These are phyloP conservation scores for Starmerella asiatica DNA, from an alignment of 805 yeast species.

Conservation along the genomic window DNA sequence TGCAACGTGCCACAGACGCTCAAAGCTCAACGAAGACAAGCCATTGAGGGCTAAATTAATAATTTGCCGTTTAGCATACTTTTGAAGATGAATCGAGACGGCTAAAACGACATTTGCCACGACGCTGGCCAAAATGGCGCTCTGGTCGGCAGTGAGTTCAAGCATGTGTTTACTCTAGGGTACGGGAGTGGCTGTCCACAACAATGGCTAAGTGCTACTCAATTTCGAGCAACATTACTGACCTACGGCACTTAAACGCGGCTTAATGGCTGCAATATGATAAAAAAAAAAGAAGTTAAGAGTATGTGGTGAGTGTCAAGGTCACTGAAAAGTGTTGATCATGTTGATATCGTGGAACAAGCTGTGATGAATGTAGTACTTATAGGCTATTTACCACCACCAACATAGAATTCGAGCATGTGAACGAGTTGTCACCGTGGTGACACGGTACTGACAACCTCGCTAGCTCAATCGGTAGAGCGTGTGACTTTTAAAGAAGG, in stretches of 20 bases:
- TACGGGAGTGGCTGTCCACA: background rate
- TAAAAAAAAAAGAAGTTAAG: no score
- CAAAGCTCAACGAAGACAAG: constrained; percentile 13
- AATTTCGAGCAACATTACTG: no score
- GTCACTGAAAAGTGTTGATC: no score
- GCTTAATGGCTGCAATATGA: no score
- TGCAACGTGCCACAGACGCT: constrained; percentile 33
- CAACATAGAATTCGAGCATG: no score
- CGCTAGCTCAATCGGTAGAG: constrained; percentile 22
- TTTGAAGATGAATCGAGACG: constrained; percentile 32
- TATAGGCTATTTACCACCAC: no score
- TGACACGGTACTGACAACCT: constrained; percentile 4
- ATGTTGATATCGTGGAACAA: no score
- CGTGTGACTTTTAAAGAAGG: constrained; percentile 19
- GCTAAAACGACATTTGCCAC: constrained; percentile 30
- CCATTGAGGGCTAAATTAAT: constrained; percentile 19
- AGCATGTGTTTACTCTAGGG: background rate
- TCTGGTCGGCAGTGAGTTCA: constrained; percentile 5
- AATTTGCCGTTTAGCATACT: constrained; percentile 29
- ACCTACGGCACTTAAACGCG: no score
- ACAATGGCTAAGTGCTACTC: no score
- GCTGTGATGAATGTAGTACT: no score
- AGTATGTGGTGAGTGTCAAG: no score
- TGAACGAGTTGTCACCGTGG: background rate
- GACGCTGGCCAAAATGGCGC: constrained; percentile 12